Conservation (phyloP, 805 yeast species). For the Debaryomyces prosopidis region DNA sequence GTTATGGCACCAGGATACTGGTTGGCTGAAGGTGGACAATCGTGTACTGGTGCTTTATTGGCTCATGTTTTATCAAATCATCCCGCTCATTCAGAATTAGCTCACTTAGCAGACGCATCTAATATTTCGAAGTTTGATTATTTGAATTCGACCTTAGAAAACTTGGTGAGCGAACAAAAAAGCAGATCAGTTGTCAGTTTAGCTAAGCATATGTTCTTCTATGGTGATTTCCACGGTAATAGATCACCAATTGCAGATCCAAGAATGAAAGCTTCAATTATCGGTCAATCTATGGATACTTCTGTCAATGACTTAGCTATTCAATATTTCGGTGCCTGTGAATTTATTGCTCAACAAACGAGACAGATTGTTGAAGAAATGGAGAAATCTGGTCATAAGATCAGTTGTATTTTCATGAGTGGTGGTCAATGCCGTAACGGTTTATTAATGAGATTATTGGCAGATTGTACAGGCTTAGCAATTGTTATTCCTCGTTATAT, state of each 20-base stretch:
- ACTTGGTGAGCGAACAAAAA: slow-evolving; percentile 54
- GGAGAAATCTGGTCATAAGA: slow-evolving; percentile 75
- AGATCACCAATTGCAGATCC: slow-evolving; percentile 98
- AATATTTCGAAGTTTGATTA: slow-evolving; percentile 78
- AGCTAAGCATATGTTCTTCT: slow-evolving; percentile 84
- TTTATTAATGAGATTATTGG: slow-evolving; percentile 81
- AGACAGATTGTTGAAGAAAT: slow-evolving; percentile 89
- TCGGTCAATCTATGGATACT: slow-evolving; percentile 90
- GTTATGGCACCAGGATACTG: slow-evolving; percentile 87
- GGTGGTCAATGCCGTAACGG: slow-evolving; percentile 98
- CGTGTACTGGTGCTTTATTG: slow-evolving; percentile 92
- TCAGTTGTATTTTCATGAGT: slow-evolving; percentile 78
- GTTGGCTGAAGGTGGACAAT: slow-evolving; percentile 99
- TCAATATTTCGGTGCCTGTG: slow-evolving; percentile 90
- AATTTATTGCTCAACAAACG: slow-evolving; percentile 96
- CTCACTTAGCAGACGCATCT: slow-evolving; percentile 64
- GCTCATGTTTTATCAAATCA: slow-evolving; percentile 87
- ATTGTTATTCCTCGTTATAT: slow-evolving; percentile 91
- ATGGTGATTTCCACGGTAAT: slow-evolving; percentile 96
- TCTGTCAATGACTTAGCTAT: slow-evolving; percentile 83
- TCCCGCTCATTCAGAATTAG: slow-evolving; percentile 79
- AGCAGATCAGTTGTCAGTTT: slow-evolving; percentile 75
- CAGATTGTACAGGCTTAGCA: slow-evolving; percentile 91
- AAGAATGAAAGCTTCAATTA: slow-evolving; percentile 84
- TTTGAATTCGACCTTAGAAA: slow-evolving; percentile 73